Conservation (phyloP, 75 land plant genomes). For the Picea glauca region DNA sequence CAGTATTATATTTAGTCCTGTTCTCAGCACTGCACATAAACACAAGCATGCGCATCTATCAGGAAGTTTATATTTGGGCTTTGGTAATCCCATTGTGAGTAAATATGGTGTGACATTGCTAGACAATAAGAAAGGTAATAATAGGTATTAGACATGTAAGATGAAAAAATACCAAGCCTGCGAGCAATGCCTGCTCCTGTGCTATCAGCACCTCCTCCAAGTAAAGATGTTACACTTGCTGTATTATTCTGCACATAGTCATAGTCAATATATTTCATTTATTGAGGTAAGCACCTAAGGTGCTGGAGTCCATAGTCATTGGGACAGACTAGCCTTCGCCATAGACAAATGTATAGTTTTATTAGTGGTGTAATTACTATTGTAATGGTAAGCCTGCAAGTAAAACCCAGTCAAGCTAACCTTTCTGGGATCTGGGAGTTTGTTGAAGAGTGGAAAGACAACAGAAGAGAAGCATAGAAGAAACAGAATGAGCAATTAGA, state of each 20-base stretch:
- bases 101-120: neutral
- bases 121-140: neutral
- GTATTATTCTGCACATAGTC: slow-evolving; percentile 43
- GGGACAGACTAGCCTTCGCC: neutral
- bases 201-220: slow-evolving; percentile 85
- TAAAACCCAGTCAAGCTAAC: too few species aligned
- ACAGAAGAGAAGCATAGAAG: neutral
- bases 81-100: neutral
- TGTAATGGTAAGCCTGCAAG: too few species aligned
- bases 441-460: neutral
- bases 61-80: neutral
- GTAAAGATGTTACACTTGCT: slow-evolving; percentile 57
- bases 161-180: slow-evolving; percentile 50
- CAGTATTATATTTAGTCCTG: slow-evolving; percentile 72
- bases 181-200: slow-evolving; percentile 90
- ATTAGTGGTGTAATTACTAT: neutral
- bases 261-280: neutral
- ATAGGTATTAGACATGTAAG: neutral
- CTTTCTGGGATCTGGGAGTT: neutral
- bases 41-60: neutral
- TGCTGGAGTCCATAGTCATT: neutral
- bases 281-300: neutral
- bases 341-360: neutral
- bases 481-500: too few species aligned
- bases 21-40: slow-evolving; percentile 58